Conservation (phyloP, 306 rosid genomes). For the Prunus padus region DNA sequence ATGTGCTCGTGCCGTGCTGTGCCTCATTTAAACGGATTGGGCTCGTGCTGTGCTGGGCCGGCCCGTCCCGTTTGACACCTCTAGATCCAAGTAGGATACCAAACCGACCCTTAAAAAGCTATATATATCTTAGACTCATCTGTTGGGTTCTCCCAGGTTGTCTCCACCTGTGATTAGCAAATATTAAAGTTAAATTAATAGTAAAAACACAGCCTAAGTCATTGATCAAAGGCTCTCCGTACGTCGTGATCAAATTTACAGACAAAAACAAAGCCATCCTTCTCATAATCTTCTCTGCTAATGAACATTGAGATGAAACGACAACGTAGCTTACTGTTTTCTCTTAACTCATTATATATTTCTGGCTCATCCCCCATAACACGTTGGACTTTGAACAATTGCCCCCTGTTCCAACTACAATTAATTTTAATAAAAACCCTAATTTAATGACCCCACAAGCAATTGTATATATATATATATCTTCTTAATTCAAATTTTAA, state of each 20-base stretch:
- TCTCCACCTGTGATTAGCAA: constrained; percentile 45
- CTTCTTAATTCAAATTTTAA: not conserved
- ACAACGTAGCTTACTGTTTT: constrained; percentile 24
- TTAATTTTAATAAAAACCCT: constrained; percentile 12
- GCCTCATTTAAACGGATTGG: too few species aligned
- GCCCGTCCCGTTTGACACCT: too few species aligned
- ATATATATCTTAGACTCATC: constrained; percentile 12
- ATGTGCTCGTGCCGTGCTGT: too few species aligned
- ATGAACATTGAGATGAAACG: constrained; percentile 27
- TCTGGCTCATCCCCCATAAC: constrained; percentile 50
- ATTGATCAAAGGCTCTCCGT: constrained; percentile 23
- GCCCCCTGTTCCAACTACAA: constrained; percentile 92
- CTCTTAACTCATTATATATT: constrained; percentile 19
- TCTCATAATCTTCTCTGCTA: constrained; percentile 34
- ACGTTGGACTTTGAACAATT: constrained; percentile 71
- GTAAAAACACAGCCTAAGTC: constrained; percentile 25
- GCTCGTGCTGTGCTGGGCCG: too few species aligned
- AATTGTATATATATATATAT: not conserved
- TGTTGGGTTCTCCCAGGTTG: constrained; percentile 48
- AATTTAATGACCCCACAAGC: not conserved
- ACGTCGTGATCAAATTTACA: constrained; percentile 18
- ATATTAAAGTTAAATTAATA: constrained; percentile 8
- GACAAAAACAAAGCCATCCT: constrained; percentile 36
- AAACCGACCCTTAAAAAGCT: too few species aligned
- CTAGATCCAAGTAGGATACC: too few species aligned